Evolutionary conservation across 805 yeast genomes (phyloP), one percentile per base, ranked within the genome.

Genomic region (Candida corydali): DNA sequence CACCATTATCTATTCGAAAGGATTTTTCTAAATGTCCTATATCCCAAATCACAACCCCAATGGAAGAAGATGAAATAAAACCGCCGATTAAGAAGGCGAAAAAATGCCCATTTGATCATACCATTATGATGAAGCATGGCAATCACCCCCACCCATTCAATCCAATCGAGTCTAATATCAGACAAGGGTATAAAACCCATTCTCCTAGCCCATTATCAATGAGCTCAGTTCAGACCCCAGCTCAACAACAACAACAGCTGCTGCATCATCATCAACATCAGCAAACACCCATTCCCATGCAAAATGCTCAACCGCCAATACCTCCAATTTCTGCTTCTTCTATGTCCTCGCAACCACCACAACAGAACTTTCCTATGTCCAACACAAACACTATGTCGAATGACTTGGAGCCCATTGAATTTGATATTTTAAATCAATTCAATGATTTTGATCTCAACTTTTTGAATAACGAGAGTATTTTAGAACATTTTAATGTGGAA

Each of bases 81-180:
- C 34, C 20, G 26, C 36, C 32, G 25, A 23, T 6, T 22, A 31
- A 26, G 20, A 11, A 19, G 15, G 51, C 52, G 22, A 46, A 59
- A n/a, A 56, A 51, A 38, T 62, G 65, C 45, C 67, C 67, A 10
- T 51, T 60, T 42, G 60, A 57, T 34, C 64, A 61, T 41, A 27
- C 24, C 4, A 11, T 32, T 7, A 15, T 27, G 12, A 11, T 25
- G 16, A 30, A 18, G 17, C 35, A 31, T 15, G 17, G 17, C 17
- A 8, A 9, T 8, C 12, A 26, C 15, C 28, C 6, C 15, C 34
- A 32, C 24, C 17, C 16, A 19, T 35, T 22, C 29, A 28, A 28
- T 16, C 28, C 24, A 12, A 17, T 31, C 14, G 34, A 36, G 18
- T 36, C 29, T n/a, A 30, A 30, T 12, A 30, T 36, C 12, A 31